These are phyloP conservation scores for Parsonsia alboflavescens DNA, from an alignment of 257 asterid genomes.

Conservation along the genomic window DNA sequence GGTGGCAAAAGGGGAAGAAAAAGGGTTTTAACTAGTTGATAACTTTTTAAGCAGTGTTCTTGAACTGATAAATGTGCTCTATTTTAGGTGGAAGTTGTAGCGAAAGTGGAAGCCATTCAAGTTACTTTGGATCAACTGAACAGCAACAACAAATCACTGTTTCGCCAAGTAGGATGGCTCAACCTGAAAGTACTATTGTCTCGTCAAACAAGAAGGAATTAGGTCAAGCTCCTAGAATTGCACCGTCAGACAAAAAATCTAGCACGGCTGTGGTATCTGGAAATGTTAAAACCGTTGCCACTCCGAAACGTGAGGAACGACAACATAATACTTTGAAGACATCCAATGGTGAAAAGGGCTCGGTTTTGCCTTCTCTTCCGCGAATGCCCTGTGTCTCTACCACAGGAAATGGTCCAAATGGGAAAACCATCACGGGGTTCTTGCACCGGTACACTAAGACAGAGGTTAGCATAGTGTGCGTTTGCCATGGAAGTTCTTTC, in stretches of 20 bases:
- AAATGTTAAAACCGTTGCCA: constrained; percentile 5
- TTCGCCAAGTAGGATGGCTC: constrained; percentile 2
- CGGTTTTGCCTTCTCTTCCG: constrained; percentile 3
- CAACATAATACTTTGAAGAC: background rate
- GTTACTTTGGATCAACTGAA: constrained; percentile 17
- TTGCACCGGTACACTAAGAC: constrained; percentile 39
- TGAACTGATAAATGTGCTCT: background rate
- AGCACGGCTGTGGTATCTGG: background rate
- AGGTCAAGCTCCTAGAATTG: background rate
- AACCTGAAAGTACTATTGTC: constrained; percentile 9
- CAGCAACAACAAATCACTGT: background rate
- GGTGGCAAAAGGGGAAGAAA: background rate
- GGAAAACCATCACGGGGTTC: constrained; percentile 54
- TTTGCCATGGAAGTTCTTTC: constrained; percentile 59
- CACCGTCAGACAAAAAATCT: background rate
- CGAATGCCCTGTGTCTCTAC: constrained; percentile 60
- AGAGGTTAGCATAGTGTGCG: constrained; percentile 56
- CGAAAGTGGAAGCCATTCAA: constrained; percentile 41
- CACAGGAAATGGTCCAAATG: constrained; percentile 68
- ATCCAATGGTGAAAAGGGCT: background rate
- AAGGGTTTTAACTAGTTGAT: background rate
- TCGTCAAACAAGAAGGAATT: constrained; percentile 14
- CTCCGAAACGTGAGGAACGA: background rate
- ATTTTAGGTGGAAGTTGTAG: constrained; percentile 36
- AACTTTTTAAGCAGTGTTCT: background rate